Evolutionary conservation across 495 filamentous ascomycete genomes (phyloP), one percentile per base, ranked within the genome.

Genomic region (Cudoniella acicularis): DNA sequence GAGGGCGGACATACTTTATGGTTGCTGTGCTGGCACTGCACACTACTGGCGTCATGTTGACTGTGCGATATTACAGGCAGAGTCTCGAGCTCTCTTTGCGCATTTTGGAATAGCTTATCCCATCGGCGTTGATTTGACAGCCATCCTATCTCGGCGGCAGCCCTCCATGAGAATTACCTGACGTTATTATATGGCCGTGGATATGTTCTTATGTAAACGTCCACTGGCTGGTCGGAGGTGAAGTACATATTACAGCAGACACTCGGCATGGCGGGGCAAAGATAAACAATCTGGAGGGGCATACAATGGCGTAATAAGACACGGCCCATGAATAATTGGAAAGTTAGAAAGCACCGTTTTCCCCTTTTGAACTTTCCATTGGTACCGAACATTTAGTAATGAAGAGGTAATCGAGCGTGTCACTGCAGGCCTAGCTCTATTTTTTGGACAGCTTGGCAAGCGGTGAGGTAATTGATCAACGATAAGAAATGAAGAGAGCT

Each of bases 31-130:
- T 63, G 64, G 53, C 64, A 49, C 56, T 63, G 42, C 36, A 57
- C 16, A 13, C 13, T 41, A 21, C 22, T 51, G 54, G 60, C 61
- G 64, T 61, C 60, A 67, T 65, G 23, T 63, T 67, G 60, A 63
- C 61, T 47, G 53, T 47, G n/a, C 42, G 47, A 43, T 63, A 63
- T 63, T 57, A 64, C 61, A 67, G 52, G 47, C 27, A 48, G 41
- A 52, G 40, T 59, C 10, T 42, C n/a, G 22, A 18, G 25, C 40
- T 30, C 24, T 13, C 48, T 24, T 21, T 36, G 20, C 36, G 21
- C 40, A 30, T 9, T 54, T 26, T 49, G n/a, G 27, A 21, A 51
- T 36, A 25, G 45, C 48, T 52, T 51, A 62, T 57, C 54, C 59
- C 42, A 52, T 52, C 53, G 16, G 18, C 6, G 23, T 6, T 51